Evolutionary conservation across 2,329 filamentous ascomycete species (phyloP).

Genomic region (Thielaviopsis euricoi): DNA sequence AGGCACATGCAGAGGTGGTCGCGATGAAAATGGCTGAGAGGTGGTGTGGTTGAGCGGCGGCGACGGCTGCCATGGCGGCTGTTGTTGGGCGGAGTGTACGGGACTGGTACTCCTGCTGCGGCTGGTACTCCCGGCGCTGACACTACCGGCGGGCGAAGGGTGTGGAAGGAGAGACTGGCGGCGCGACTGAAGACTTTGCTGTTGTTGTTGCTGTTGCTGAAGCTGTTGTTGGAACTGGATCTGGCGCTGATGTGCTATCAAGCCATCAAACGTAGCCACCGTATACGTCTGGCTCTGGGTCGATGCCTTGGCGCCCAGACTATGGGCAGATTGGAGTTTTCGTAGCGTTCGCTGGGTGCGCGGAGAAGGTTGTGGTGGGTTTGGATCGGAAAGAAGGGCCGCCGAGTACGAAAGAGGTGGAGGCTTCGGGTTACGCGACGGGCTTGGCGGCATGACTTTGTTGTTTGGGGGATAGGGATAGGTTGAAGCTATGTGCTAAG

Average conservation of each 20-base stretch:
- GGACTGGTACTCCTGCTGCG: not conserved
- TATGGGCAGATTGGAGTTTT: slow-evolving; percentile 61
- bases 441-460: not conserved
- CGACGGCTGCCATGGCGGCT: not conserved
- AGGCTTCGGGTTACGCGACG: not conserved
- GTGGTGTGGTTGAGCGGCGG: slow-evolving; percentile 7
- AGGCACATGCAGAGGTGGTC: not conserved
- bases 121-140: not conserved
- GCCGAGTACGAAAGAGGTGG: not conserved
- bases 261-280: slow-evolving; percentile 11
- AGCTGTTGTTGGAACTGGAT: slow-evolving; percentile 25
- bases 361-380: slow-evolving; percentile 42
- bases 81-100: not conserved
- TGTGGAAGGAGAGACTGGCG: slow-evolving; percentile 7
- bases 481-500: not conserved
- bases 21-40: slow-evolving; percentile 1
- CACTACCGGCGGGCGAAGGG: slow-evolving; percentile 9
- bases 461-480: not conserved
- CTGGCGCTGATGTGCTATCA: slow-evolving; percentile 47
- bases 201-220: slow-evolving; percentile 21
- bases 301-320: slow-evolving; percentile 39
- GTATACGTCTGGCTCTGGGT: slow-evolving; percentile 30
- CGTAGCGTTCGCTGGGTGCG: slow-evolving; percentile 51
- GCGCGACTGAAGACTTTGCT: slow-evolving; percentile 14
- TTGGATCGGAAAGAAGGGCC: slow-evolving; percentile 9